These are phyloP conservation scores for Phaeolepiota aurea DNA, from an alignment of 768 basidiomycete species.

Conservation along the genomic window DNA sequence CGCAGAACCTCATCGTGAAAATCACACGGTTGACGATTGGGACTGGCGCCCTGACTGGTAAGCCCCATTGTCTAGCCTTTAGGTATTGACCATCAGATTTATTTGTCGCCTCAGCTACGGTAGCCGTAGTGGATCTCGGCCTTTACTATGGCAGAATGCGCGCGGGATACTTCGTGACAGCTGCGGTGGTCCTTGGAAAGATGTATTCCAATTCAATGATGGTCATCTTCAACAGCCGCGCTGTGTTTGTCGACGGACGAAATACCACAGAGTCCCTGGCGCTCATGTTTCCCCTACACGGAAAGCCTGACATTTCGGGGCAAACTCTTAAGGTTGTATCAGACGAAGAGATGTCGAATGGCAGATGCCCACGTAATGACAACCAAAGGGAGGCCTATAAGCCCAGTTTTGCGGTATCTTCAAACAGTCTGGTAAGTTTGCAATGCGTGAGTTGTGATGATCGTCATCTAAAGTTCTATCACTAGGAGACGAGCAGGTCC, in stretches of 20 bases:
- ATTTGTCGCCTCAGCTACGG: slow-evolving; percentile 1
- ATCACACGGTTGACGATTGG: background rate
- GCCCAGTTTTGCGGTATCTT: no score
- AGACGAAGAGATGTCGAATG: no score
- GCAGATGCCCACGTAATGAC: no score
- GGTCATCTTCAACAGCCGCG: slow-evolving; percentile 10
- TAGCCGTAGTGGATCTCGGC: slow-evolving; percentile 9
- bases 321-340: no score
- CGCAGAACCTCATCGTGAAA: background rate
- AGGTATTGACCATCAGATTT: background rate
- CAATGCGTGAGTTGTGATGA: no score
- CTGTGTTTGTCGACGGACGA: background rate
- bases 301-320: slow-evolving; percentile 33
- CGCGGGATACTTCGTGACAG: slow-evolving; percentile 6
- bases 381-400: no score
- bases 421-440: no score
- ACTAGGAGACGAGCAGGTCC: no score
- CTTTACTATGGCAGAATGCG: slow-evolving; percentile 5
- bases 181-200: slow-evolving; percentile 8
- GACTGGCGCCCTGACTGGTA: background rate
- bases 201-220: slow-evolving; percentile 13
- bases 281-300: slow-evolving; percentile 29
- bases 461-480: no score
- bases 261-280: background rate
- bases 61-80: background rate